Base-by-base conservation (phyloP, 148 eudicot species). In the Cornus kousa region DNA sequence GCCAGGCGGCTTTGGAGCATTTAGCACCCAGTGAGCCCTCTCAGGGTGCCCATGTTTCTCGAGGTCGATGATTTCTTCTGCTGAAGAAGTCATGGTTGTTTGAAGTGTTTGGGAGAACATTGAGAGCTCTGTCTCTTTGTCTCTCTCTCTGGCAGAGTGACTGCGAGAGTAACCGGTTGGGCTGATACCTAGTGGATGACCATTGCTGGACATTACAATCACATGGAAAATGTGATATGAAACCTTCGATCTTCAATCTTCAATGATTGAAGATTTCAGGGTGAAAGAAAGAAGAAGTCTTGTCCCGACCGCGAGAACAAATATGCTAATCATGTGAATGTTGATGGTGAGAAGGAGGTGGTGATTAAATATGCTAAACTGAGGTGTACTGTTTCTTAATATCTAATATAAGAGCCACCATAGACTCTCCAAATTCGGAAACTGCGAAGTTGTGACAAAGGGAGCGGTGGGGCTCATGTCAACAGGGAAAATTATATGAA, bases 51-150 rank as follows among this genome's bases (percentile, higher is more conserved):
- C 24, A 23, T 35, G 17, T 5, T 70, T 68, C 46, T 78, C 79
- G 53, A 70, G 40, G 76, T 74, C 62, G 17, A 28, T 13, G 14
- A 55, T 32, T 73, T 60, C 71, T n/a, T 60, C 50, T n/a, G 57
- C 72, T 22, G 77, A 64, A 40, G 77, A 32, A 71, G 67, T 32
- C 73, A 33, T 66, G n/a, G 74, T 78, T 37, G 24, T 67, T 81
- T 85, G 87, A 85, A 85, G 87, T 82, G 87, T 85, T 85, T 85
- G 87, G 85, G 82, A 70, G 84, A 85, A 85, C 87, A 69, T 69
- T 60, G 72, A 55, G 67, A 83, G 82, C 46, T 79, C 77, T 70
- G 73, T 83, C 31, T 67, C 64, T 5, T 20, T 28, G 28, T 71
- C 57, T 7, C 33, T 64, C 70, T 62, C 33, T 64, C 37, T 17